These are phyloP conservation scores for Takashimella tepidaria DNA, from an alignment of 1,284 basidiomycete species.

Conservation along the genomic window DNA sequence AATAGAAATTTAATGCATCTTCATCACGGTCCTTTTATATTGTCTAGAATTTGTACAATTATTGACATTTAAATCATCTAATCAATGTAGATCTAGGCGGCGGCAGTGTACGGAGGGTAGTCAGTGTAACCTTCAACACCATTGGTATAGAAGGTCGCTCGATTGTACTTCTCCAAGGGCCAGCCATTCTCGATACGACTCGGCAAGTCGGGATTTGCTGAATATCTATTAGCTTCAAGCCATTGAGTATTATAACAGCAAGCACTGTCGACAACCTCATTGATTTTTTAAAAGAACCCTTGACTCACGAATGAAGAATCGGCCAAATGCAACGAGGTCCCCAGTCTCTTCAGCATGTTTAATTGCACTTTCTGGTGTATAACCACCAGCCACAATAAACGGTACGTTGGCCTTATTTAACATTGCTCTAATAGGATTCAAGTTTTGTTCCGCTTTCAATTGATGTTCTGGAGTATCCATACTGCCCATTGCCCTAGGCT, in stretches of 20 bases:
- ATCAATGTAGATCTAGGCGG: neutral
- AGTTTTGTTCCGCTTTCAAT: slow-evolving; percentile 15
- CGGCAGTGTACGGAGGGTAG: slow-evolving; percentile 3
- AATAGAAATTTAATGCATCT: neutral
- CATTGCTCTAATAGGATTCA: slow-evolving; percentile 21
- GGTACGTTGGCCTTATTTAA: slow-evolving; percentile 17
- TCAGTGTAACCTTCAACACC: slow-evolving; percentile 25
- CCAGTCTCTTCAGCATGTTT: slow-evolving; percentile 39
- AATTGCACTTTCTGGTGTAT: slow-evolving; percentile 29
- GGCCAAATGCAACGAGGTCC: slow-evolving; percentile 52
- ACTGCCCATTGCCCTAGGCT: slow-evolving; percentile 45
- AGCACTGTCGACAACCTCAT: too few species aligned
- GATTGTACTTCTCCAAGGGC: slow-evolving; percentile 42
- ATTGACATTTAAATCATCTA: neutral
- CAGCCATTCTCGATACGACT: slow-evolving; percentile 45
- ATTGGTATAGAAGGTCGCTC: slow-evolving; percentile 27
- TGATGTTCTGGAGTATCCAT: slow-evolving; percentile 17
- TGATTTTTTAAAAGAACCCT: too few species aligned
- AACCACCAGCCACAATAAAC: slow-evolving; percentile 55
- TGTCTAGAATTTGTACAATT: too few species aligned
- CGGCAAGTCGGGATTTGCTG: slow-evolving; percentile 55
- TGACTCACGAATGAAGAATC: slow-evolving; percentile 51
- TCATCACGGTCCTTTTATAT: neutral
- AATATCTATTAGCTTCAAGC: neutral
- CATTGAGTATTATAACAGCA: too few species aligned